These are phyloP conservation scores for Ustilago sp. DNA, from an alignment of 1,284 basidiomycete species.

Conservation along the genomic window DNA sequence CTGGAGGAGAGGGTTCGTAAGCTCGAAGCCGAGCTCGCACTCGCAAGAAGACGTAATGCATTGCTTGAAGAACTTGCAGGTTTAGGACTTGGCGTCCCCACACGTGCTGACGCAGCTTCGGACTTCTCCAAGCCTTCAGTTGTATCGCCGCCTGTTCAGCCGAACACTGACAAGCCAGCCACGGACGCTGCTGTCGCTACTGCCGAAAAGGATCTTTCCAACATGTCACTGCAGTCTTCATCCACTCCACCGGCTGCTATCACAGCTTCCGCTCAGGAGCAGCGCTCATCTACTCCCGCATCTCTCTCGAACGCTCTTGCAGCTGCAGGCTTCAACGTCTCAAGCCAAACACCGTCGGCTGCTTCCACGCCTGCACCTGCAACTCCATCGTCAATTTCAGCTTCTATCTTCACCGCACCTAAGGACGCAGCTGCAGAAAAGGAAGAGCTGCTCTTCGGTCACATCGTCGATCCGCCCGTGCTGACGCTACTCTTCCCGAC, in stretches of 20 bases:
- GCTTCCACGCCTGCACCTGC: constrained; percentile 16
- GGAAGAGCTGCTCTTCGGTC: constrained; percentile 37
- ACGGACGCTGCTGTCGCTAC: not conserved
- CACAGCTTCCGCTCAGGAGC: not conserved
- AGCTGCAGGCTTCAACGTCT: constrained; percentile 29
- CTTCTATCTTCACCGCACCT: not conserved
- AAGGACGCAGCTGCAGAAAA: constrained; percentile 8
- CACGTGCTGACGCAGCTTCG: constrained; percentile 10
- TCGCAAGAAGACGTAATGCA: constrained; percentile 37
- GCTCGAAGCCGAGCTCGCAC: constrained; percentile 45
- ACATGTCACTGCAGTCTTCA: constrained; percentile 14
- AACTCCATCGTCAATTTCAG: constrained; percentile 5
- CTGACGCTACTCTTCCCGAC: constrained; percentile 62
- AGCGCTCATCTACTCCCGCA: constrained; percentile 12
- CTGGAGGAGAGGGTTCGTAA: constrained; percentile 38
- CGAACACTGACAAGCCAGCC: not conserved
- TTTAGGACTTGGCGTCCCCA: constrained; percentile 28
- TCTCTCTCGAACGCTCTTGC: constrained; percentile 21
- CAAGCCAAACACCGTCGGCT: constrained; percentile 1
- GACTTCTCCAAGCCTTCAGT: not conserved
- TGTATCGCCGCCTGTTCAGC: constrained; percentile 1
- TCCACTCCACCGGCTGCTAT: not conserved
- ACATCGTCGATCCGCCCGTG: constrained; percentile 48
- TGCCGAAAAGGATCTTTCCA: constrained; percentile 10
- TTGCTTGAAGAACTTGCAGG: constrained; percentile 46